Evolutionary conservation across 108 stramenopile species (phyloP), one percentile per base, ranked within the genome.

Genomic region (Skeletonema grethae): DNA sequence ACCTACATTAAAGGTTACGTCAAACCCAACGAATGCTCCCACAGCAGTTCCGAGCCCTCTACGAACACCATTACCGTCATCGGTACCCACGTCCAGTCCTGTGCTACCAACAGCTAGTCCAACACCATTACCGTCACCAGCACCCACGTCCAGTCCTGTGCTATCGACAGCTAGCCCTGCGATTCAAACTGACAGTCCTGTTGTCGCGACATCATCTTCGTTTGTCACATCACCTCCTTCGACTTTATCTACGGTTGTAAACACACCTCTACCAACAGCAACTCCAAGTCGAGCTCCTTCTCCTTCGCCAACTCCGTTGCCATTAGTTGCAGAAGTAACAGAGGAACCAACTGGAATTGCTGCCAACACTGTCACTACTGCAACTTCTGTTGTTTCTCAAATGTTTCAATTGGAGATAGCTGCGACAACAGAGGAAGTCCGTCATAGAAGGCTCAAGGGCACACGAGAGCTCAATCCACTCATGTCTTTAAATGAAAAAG

Each of bases 401-500:
- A 53, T 22, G 50, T 53, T 53, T 20, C 18, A 53, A 22, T 53
- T 53, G 50, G 22, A 22, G 22, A 53, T 53, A 24, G 50, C 4
- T 9, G 50, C 22, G 20, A 53, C 50, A 53, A 22, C 50, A 53
- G 50, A 53, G 22, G 50, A 53, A 53, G 50, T 53, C 7, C 50
- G 22, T 24, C 8, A 9, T 24, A 53, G 18, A 22, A 53, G 8
- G 1, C 22, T 53, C 22, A 53, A 22, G 7, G 50, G 22, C 22
- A 18, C 59, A 34, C 60, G 32, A 10, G 64, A 41, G 16, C 57
- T 73, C 29, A 22, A 7, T 57, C 28, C 56, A 25, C 58, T 65
- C 16, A 58, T 61, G 57, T 67, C 77, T 11, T 6, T 72, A 8
- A 36, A 67, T 25, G 57, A 67, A 16, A 79, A 79, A 65, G 77